A percentile compares a stretch with the other conserved stretches of the same genome.
phyloP scores from a whole-genome alignment of 129 eudicot species.

The Flaveria robusta region DNA sequence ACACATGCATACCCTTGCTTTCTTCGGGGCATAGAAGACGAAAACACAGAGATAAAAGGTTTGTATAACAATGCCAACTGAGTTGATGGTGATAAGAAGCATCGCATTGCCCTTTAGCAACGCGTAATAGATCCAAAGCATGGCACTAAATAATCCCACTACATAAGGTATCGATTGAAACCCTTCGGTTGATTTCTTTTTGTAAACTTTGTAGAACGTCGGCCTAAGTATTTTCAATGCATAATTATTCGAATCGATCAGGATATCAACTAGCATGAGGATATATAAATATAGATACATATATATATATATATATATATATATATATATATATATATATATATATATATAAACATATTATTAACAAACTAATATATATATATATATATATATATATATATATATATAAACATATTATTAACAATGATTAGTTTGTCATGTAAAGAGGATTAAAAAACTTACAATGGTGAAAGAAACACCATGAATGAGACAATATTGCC shows the following conservation, averaged over 20 bases:
- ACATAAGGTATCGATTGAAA: conserved; percentile 82
- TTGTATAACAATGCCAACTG: conserved; percentile 71
- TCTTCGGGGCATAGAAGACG: conserved; percentile 65
- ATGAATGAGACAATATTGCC: conserved; percentile 72
- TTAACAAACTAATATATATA: not conserved
- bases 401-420: not conserved
- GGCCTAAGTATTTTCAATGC: conserved; percentile 48
- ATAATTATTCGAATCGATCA: not conserved
- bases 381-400: not conserved
- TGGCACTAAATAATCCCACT: conserved; percentile 72
- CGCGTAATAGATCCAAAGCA: conserved; percentile 93
- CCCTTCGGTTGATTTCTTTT: conserved; percentile 84
- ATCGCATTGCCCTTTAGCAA: conserved; percentile 60
- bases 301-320: not conserved
- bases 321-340: no score
- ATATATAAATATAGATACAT: not conserved
- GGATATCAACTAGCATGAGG: not conserved
- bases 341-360: not conserved
- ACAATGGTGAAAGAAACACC: conserved; percentile 87
- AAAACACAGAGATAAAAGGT: conserved; percentile 59
- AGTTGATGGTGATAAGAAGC: conserved; percentile 79
- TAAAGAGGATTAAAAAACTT: conserved; percentile 28
- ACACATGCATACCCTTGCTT: conserved; percentile 44
- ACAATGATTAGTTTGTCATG: not conserved
- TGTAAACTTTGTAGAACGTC: conserved; percentile 75